phyloP scores from a whole-genome alignment of 1,284 basidiomycete species.

The Butyriboletus appendiculatus region DNA sequence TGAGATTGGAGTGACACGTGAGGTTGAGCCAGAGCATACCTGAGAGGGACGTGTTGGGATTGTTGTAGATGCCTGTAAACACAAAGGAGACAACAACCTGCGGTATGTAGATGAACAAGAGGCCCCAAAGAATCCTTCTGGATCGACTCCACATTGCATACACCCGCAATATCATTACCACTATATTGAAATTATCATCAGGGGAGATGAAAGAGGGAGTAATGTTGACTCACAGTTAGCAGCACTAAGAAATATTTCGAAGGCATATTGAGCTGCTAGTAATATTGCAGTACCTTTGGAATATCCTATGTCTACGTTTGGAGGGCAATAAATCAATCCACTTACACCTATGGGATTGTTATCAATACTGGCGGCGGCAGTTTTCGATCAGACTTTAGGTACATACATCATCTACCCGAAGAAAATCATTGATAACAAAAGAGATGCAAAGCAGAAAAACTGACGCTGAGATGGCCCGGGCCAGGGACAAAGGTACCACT shows the following conservation, averaged over 20 bases:
- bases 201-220: not conserved
- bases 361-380: not conserved
- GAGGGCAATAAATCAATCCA: not conserved
- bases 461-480: not conserved
- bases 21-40: not conserved
- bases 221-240: not conserved
- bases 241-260: not conserved
- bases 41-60: not conserved
- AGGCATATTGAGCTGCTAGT: not conserved
- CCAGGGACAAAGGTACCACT: not conserved
- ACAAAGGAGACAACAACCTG: not conserved
- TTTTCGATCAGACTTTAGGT: not conserved
- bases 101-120: not conserved
- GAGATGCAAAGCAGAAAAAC: not conserved
- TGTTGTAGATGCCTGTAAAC: not conserved
- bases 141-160: not conserved
- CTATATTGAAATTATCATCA: not conserved
- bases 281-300: not conserved
- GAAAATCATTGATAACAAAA: not conserved
- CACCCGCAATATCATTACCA: not conserved
- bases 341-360: not conserved
- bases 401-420: not conserved
- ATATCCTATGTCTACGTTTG: not conserved
- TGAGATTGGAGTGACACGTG: not conserved
- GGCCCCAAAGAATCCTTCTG: not conserved